Evolutionary conservation across 805 yeast genomes (phyloP), one percentile per base, ranked within the genome.

Genomic region (Wickerhamiella spandovensis): DNA sequence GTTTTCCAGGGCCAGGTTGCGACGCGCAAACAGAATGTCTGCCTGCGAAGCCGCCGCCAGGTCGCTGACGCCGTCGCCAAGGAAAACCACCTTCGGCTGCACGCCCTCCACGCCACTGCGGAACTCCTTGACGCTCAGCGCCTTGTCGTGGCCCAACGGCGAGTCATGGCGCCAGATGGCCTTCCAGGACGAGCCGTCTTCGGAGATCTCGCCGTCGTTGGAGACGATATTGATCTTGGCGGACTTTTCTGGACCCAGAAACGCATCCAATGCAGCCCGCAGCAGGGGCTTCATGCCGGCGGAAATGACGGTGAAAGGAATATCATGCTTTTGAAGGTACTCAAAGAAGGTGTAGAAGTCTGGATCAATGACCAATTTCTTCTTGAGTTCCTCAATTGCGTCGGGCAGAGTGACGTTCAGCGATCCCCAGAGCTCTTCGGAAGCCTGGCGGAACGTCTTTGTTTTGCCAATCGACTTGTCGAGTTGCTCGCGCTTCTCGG

Each of bases 21-120:
- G 61, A 51, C 74, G 67, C 23, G 74, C 74, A 57, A 70, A 70
- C 48, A 70, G 58, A 39, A 70, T 66, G 47, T 70, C 74, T 6
- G 74, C 72, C 56, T 68, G 68, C 21, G 66, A 58, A 4, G 74
- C 74, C 12, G 73, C 74, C 9, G 74, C 71, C 28, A 70, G 59
- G 49, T 70, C 74, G n/a, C 71, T 70, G 25, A 77, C 73, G 5
- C 84, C 84, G 39, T 77, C 74, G 9, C 83, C 82, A 52, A 78
- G 67, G 30, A 79, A 77, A 12, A 65, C 64, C 25, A 78, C 59
- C 49, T 75, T 64, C 0, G 82, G 81, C 47, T 71, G 73, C 25
- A 58, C 56, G 25, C 54, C 54, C 44, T 50, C 57, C 46, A 46
- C 45, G 20, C 47, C 42, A 22, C 47, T 51, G 28, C 64, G 58